These are phyloP conservation scores for Mucor indicus DNA, from an alignment of 371 early-diverging fungal species.

Conservation along the genomic window DNA sequence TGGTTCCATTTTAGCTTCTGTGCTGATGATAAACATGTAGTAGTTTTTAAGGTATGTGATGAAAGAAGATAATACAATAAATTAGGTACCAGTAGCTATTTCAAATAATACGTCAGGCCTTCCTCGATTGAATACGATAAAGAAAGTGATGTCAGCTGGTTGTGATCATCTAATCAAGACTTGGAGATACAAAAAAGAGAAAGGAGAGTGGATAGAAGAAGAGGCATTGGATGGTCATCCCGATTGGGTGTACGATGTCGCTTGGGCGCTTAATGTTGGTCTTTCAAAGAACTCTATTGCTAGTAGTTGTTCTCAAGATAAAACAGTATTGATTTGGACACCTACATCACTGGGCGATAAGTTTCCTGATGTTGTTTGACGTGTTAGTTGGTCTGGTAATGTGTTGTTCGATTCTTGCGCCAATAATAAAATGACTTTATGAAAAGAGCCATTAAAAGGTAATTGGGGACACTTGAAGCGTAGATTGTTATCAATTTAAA, in stretches of 20 bases:
- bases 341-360: too few relatives aligned
- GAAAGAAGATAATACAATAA: slow-evolving; percentile 90
- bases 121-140: slow-evolving; percentile 54
- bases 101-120: slow-evolving; percentile 81
- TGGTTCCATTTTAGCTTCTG: slow-evolving; percentile 94
- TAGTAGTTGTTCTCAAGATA: slow-evolving; percentile 94
- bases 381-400: slow-evolving; percentile 94
- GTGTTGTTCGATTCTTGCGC: slow-evolving; percentile 94
- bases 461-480: slow-evolving; percentile 86
- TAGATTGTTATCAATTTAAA: too few relatives aligned
- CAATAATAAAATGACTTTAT: slow-evolving; percentile 93
- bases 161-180: slow-evolving; percentile 95
- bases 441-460: slow-evolving; percentile 92
- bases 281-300: slow-evolving; percentile 87
- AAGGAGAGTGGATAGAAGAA: slow-evolving; percentile 74
- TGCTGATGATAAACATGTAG: slow-evolving; percentile 91
- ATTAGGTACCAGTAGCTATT: slow-evolving; percentile 90
- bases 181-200: slow-evolving; percentile 84
- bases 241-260: slow-evolving; percentile 98
- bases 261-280: slow-evolving; percentile 95
- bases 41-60: slow-evolving; percentile 92
- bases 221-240: slow-evolving; percentile 85
- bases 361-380: slow-evolving; percentile 97
- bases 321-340: slow-evolving; percentile 92
- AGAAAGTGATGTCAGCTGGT: slow-evolving; percentile 90